phyloP scores from a whole-genome alignment of 2,329 filamentous ascomycete genomes.

The Alternaria sp. region DNA sequence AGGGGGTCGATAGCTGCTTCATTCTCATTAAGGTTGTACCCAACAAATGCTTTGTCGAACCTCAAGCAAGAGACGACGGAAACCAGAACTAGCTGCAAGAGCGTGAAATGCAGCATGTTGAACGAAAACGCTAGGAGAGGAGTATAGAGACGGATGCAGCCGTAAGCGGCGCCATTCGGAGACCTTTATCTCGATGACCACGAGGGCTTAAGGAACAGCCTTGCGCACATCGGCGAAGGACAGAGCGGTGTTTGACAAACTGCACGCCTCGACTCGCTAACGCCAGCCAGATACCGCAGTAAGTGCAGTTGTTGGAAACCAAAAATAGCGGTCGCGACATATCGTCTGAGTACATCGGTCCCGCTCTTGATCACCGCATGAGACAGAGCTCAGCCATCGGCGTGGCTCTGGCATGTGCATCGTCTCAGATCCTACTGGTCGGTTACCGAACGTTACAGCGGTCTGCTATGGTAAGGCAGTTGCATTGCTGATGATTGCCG shows the following conservation, averaged over 20 bases:
- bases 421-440: background rate
- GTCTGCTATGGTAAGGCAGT: background rate
- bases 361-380: background rate
- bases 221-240: background rate
- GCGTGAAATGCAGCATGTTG: background rate
- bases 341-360: background rate
- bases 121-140: background rate
- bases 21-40: constrained; percentile 69
- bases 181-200: background rate
- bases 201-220: background rate
- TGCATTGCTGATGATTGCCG: background rate
- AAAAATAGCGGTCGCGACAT: background rate
- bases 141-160: background rate
- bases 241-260: background rate
- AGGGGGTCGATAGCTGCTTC: constrained; percentile 60
- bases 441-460: background rate
- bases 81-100: background rate
- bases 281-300: background rate
- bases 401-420: background rate
- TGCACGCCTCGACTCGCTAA: background rate
- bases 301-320: constrained; percentile 17
- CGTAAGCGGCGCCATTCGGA: background rate
- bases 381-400: background rate
- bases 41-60: constrained; percentile 52
- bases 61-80: background rate